These are phyloP conservation scores for Orbilia javanica DNA, from an alignment of 2,329 filamentous ascomycete species.

Conservation along the genomic window DNA sequence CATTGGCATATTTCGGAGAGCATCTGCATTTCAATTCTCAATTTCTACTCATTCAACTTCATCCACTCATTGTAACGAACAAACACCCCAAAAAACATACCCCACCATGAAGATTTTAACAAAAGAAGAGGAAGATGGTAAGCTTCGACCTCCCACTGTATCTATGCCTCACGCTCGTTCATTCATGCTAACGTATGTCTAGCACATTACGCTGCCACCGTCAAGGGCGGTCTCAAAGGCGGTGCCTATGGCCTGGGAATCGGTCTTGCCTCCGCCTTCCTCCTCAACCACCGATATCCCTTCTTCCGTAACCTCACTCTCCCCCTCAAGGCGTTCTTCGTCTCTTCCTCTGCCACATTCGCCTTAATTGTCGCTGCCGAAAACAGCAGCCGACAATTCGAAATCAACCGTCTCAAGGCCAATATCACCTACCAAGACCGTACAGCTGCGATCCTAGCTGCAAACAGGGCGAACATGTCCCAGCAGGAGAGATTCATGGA, in stretches of 20 bases:
- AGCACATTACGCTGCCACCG: slow-evolving; percentile 71
- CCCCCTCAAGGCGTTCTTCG: slow-evolving; percentile 90
- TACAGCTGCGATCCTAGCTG: slow-evolving; percentile 74
- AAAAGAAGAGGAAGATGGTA: slow-evolving; percentile 84
- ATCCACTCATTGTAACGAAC: background rate
- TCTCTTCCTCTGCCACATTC: slow-evolving; percentile 85
- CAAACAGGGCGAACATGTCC: slow-evolving; percentile 71
- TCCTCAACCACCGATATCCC: slow-evolving; percentile 72
- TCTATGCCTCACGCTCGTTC: background rate
- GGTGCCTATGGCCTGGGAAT: slow-evolving; percentile 72
- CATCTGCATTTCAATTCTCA: background rate
- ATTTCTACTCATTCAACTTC: background rate
- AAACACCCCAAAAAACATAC: background rate
- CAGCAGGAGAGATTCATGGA: slow-evolving; percentile 71
- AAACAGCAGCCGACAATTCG: slow-evolving; percentile 77
- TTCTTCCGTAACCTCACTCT: slow-evolving; percentile 85
- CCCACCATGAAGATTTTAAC: slow-evolving; percentile 89
- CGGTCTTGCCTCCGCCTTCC: slow-evolving; percentile 58
- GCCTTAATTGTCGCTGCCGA: slow-evolving; percentile 90
- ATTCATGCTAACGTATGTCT: slow-evolving; percentile 51
- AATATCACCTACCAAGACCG: slow-evolving; percentile 71
- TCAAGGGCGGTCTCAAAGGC: slow-evolving; percentile 83
- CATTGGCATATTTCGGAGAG: background rate
- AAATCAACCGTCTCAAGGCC: slow-evolving; percentile 67
- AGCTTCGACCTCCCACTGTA: background rate